A percentile compares a stretch with the other conserved stretches of the same genome.
Conservation (phyloP, 1,284 basidiomycete genomes). For the Heterobasidion parviporum region DNA sequence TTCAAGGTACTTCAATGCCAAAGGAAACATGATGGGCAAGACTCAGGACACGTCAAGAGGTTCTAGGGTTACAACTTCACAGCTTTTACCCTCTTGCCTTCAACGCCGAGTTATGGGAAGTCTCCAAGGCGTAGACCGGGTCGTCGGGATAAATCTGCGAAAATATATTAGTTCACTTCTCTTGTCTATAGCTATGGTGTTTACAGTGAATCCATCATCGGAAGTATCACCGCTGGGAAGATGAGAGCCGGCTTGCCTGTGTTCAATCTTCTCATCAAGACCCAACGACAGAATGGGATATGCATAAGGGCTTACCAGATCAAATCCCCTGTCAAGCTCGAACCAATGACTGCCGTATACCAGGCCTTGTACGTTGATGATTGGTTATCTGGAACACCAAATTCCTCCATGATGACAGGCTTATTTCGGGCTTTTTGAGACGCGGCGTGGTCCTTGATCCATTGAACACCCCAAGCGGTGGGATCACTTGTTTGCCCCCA, state of each 20-base stretch:
- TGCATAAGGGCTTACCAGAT: constrained; percentile 35
- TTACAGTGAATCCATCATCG: constrained; percentile 28
- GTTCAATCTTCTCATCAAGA: background rate
- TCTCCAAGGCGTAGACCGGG: constrained; percentile 19
- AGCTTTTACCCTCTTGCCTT: constrained; percentile 18
- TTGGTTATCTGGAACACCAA: constrained; percentile 29
- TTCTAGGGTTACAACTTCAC: too few species aligned
- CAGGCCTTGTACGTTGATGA: constrained; percentile 40
- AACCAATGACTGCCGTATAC: constrained; percentile 39
- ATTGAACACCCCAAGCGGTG: constrained; percentile 28
- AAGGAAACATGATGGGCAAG: too few species aligned
- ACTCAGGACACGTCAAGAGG: too few species aligned
- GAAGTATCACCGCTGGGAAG: constrained; percentile 22
- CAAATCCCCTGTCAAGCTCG: constrained; percentile 50
- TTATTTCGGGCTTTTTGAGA: constrained; percentile 42
- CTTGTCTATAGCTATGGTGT: constrained; percentile 2
- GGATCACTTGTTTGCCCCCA: constrained; percentile 42
- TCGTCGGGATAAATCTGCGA: constrained; percentile 22
- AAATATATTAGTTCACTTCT: background rate
- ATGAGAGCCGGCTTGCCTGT: constrained; percentile 30
- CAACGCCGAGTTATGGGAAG: constrained; percentile 17
- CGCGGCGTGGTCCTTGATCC: constrained; percentile 51
- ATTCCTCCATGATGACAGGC: constrained; percentile 38
- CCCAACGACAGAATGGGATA: background rate
- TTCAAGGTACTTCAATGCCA: too few species aligned